These are phyloP conservation scores for Dalbergia cultrata DNA, from an alignment of 306 rosid species.

Conservation along the genomic window DNA sequence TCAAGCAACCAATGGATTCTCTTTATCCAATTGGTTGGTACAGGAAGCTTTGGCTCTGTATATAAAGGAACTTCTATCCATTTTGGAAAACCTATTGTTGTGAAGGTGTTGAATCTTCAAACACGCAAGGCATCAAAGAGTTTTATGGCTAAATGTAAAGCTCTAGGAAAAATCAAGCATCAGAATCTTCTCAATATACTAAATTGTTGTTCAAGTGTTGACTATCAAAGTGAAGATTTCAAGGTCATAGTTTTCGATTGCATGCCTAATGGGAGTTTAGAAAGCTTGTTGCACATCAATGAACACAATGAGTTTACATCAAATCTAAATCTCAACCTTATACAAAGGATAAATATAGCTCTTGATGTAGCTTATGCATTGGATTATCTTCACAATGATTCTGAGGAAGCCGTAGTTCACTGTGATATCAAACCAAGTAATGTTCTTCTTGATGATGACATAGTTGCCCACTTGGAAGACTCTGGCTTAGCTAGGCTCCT, in stretches of 20 bases:
- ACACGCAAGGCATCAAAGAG: slow-evolving; percentile 50
- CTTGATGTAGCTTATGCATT: slow-evolving; percentile 58
- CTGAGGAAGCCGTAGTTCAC: slow-evolving; percentile 49
- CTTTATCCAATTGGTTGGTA: slow-evolving; percentile 48
- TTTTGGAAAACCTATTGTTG: slow-evolving; percentile 30
- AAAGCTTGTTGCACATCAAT: slow-evolving; percentile 40
- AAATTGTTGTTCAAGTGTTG: slow-evolving; percentile 48
- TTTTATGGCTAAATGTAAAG: slow-evolving; percentile 51
- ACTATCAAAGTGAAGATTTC: slow-evolving; percentile 46
- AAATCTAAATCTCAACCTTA: slow-evolving; percentile 17
- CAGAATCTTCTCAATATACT: slow-evolving; percentile 46
- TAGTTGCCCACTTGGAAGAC: slow-evolving; percentile 55
- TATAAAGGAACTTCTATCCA: slow-evolving; percentile 48
- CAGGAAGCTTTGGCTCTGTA: slow-evolving; percentile 51
- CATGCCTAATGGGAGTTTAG: slow-evolving; percentile 57
- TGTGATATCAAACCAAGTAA: slow-evolving; percentile 65
- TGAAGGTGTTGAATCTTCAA: slow-evolving; percentile 53
- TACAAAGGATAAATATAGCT: slow-evolving; percentile 45
- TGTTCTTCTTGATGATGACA: slow-evolving; percentile 50
- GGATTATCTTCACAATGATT: slow-evolving; percentile 58
- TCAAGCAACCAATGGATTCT: slow-evolving; percentile 57
- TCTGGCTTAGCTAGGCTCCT: slow-evolving; percentile 60
- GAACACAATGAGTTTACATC: not conserved
- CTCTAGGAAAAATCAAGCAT: slow-evolving; percentile 41
- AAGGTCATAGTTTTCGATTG: slow-evolving; percentile 53